Evolutionary conservation across 2,329 filamentous ascomycete genomes (phyloP).

Genomic region (Dactylellina sp.): DNA sequence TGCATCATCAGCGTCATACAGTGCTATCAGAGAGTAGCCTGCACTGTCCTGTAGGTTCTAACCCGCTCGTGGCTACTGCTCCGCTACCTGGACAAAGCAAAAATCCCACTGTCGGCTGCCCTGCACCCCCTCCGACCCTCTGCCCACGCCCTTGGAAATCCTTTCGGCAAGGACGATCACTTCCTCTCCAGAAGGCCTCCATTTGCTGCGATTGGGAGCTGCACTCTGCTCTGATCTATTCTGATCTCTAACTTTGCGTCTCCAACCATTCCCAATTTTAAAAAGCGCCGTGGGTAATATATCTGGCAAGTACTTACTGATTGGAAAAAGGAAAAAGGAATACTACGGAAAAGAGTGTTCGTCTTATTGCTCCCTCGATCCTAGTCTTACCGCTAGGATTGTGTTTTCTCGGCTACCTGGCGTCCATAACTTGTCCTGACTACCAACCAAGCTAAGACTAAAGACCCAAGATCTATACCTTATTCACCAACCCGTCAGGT

Average conservation of each 20-base stretch:
- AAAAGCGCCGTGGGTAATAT: conserved; percentile 2
- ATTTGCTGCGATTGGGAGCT: conserved; percentile 27
- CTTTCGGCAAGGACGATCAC: conserved; percentile 50
- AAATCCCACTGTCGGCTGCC: conserved; percentile 26
- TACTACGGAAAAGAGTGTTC: conserved; percentile 8
- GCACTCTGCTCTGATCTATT: conserved; percentile 13
- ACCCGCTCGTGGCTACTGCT: conserved; percentile 49
- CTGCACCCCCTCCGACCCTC: conserved; percentile 32
- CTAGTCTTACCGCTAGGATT: conserved; percentile 31
- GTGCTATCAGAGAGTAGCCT: conserved; percentile 24
- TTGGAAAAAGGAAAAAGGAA: conserved; percentile 14
- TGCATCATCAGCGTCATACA: conserved; percentile 55
- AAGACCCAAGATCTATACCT: conserved; percentile 36
- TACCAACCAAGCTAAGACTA: conserved; percentile 29
- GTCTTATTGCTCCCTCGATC: conserved; percentile 30
- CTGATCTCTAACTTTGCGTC: conserved; percentile 19
- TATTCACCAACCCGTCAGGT: conserved; percentile 33
- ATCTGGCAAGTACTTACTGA: conserved; percentile 11
- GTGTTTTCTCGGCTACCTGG: conserved; percentile 46
- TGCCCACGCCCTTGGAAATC: conserved; percentile 49
- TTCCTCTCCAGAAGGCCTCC: conserved; percentile 35
- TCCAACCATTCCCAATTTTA: conserved; percentile 10
- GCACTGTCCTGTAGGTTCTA: conserved; percentile 35
- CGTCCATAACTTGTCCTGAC: conserved; percentile 29
- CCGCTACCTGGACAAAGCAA: conserved; percentile 22